Base-by-base conservation (phyloP, 805 yeast genomes). In the Suhomyces sp. region DNA sequence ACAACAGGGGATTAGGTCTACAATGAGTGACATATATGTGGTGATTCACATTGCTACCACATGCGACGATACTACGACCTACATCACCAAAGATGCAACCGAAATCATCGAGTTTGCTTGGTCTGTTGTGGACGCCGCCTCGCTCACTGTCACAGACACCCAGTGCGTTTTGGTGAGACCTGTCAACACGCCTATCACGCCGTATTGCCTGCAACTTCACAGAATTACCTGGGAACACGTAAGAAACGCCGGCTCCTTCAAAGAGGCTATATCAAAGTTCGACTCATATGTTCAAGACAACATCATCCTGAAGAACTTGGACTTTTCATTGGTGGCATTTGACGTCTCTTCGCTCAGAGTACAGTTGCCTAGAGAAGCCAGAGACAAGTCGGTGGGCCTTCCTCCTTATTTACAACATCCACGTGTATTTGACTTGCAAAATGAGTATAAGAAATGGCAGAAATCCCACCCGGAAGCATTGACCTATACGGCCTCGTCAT, bases 391-490 rank as follows among this genome's bases (percentile, higher is more conserved):
- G 9, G 84, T 87, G 53, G 79, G 77, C 4, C 76, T 91, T 52
- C 97, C 97, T 0, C 76, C 81, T 4, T 89, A 86, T 65, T 70
- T 92, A 54, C 89, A 86, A 65, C 85, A 86, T 58, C 88, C 97
- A 2, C 77, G 85, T 44, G 79, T 87, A 23, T 90, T 89, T 69
- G 96, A 90, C 67, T 70, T 91, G 56, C 79, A 81, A 64, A 81
- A 80, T 55, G 97, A 92, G 68, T 90, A 80, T 67, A 65, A 78
- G 42, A 86, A 83, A 60, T 87, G 90, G 88, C 88, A 86, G 66
- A 72, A 71, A 31, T 57, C 76, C 5, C 83, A 83, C 59, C 86
- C 90, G 3, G 85, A 82, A 57, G 67, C 75, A 17, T 60, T 70
- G 57, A 57, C 72, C 23, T 71, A 71, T 53, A 63, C 74, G n/a